These are phyloP conservation scores for Blastobotrys muscicola DNA, from an alignment of 805 yeast species.

Conservation along the genomic window DNA sequence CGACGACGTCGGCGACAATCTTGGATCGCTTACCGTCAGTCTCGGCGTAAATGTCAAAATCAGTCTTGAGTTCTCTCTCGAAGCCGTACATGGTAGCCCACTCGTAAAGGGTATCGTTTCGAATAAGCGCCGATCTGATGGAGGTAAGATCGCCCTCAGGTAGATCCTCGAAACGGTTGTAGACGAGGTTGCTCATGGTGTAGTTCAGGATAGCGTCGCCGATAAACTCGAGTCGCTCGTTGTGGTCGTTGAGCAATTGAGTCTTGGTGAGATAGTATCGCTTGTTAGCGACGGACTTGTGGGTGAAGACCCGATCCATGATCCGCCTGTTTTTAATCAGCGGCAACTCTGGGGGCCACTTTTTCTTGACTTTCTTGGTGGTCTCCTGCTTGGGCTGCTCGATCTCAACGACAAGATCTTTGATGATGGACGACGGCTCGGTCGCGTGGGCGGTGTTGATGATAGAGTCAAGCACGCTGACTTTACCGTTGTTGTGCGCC, in stretches of 20 bases:
- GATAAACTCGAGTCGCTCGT: constrained; percentile 81
- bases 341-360: constrained; percentile 65
- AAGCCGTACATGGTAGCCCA: constrained; percentile 55
- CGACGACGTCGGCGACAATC: constrained; percentile 80
- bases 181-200: constrained; percentile 61
- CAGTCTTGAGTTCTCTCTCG: constrained; percentile 11
- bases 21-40: constrained; percentile 33
- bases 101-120: constrained; percentile 59
- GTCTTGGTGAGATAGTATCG: constrained; percentile 44
- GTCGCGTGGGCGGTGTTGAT: constrained; percentile 9
- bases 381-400: not conserved
- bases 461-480: constrained; percentile 50
- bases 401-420: not conserved
- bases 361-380: constrained; percentile 7
- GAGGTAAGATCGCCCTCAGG: constrained; percentile 75
- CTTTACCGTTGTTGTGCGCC: constrained; percentile 37
- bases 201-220: constrained; percentile 82
- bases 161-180: constrained; percentile 53
- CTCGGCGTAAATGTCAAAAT: constrained; percentile 7
- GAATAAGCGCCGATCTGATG: constrained; percentile 59
- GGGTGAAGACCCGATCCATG: constrained; percentile 66
- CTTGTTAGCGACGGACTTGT: constrained; percentile 60
- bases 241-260: constrained; percentile 55
- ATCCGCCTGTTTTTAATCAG: constrained; percentile 49
- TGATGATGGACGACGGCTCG: not conserved